phyloP scores from a whole-genome alignment of 768 basidiomycete species.

The Heimioporus sp. region DNA sequence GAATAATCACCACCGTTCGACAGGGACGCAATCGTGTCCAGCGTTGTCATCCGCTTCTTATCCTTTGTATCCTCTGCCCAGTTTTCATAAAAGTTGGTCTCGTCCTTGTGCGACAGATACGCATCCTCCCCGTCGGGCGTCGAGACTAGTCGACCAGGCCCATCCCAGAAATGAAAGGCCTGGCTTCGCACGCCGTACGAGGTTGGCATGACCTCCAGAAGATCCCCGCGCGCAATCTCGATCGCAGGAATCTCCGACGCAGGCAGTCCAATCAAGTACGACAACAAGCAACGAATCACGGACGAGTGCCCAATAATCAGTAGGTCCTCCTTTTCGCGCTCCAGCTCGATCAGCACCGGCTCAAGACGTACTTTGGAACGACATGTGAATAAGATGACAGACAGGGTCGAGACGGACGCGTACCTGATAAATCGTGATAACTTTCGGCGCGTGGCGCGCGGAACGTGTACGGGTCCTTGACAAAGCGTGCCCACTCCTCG shows the following conservation, averaged over 20 bases:
- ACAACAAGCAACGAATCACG: slow-evolving; percentile 93
- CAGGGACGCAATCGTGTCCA: slow-evolving; percentile 31
- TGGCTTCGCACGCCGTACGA: slow-evolving; percentile 89
- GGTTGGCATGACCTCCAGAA: slow-evolving; percentile 90
- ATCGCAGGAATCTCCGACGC: slow-evolving; percentile 97
- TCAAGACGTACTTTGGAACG: slow-evolving; percentile 80
- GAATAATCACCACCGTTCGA: slow-evolving; percentile 9
- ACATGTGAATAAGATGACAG: not conserved
- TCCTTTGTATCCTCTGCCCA: slow-evolving; percentile 76
- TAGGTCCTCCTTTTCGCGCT: slow-evolving; percentile 90
- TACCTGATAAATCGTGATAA: slow-evolving; percentile 92
- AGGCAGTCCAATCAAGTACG: slow-evolving; percentile 90
- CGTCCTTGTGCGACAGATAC: slow-evolving; percentile 46
- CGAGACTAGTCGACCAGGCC: slow-evolving; percentile 61
- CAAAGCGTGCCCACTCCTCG: slow-evolving; percentile 90
- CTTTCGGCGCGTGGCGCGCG: slow-evolving; percentile 93
- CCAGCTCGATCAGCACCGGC: slow-evolving; percentile 88
- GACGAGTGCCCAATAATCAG: slow-evolving; percentile 97
- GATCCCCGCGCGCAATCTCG: slow-evolving; percentile 92
- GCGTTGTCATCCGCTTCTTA: slow-evolving; percentile 42
- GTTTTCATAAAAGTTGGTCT: slow-evolving; percentile 85
- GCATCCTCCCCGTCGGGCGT: slow-evolving; percentile 32
- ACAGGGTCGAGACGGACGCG: slow-evolving; percentile 13
- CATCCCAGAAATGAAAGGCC: slow-evolving; percentile 92
- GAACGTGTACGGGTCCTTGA: slow-evolving; percentile 90